Evolutionary conservation across 495 filamentous ascomycete genomes (phyloP).

Genomic region (Penicillium bialowiezense): DNA sequence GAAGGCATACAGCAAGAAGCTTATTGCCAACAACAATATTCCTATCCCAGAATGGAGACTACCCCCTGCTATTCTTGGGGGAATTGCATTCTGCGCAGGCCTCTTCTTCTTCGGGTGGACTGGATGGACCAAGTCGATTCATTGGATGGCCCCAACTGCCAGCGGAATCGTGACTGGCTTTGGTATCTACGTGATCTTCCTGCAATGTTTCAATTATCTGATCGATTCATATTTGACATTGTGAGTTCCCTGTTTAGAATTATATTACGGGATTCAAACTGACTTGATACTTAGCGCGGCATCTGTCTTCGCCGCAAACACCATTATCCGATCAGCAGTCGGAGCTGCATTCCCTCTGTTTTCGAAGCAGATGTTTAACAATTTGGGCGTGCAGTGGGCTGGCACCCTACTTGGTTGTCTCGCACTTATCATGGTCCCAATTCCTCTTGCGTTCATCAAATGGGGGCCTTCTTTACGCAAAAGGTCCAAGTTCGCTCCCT

Average conservation of each 20-base stretch:
- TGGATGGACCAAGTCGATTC: constrained; percentile 31
- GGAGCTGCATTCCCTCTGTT: constrained; percentile 84
- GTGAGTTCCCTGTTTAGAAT: constrained; percentile 37
- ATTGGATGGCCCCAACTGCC: constrained; percentile 39
- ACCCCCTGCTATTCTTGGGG: constrained; percentile 48
- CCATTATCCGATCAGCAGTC: constrained; percentile 74
- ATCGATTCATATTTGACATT: constrained; percentile 60
- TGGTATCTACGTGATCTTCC: constrained; percentile 36
- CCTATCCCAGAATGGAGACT: constrained; percentile 38
- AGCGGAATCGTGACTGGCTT: constrained; percentile 33
- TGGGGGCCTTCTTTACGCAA: constrained; percentile 31
- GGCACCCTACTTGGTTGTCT: constrained; percentile 74
- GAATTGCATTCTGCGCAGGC: constrained; percentile 47
- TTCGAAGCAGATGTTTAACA: constrained; percentile 73
- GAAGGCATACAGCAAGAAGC: constrained; percentile 26
- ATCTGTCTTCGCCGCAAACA: constrained; percentile 88
- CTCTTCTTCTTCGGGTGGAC: constrained; percentile 53
- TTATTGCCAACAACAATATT: constrained; percentile 32
- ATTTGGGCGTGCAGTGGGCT: constrained; percentile 75
- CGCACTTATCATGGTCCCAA: constrained; percentile 66
- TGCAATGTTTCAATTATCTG: constrained; percentile 41
- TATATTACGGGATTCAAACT: neutral
- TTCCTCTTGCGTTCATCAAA: constrained; percentile 52
- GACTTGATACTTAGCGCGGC: constrained; percentile 54
- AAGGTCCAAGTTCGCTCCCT: constrained; percentile 37